Conservation (phyloP, 2,329 filamentous ascomycete species). For the Aspergillus brunneoviolaceus region DNA sequence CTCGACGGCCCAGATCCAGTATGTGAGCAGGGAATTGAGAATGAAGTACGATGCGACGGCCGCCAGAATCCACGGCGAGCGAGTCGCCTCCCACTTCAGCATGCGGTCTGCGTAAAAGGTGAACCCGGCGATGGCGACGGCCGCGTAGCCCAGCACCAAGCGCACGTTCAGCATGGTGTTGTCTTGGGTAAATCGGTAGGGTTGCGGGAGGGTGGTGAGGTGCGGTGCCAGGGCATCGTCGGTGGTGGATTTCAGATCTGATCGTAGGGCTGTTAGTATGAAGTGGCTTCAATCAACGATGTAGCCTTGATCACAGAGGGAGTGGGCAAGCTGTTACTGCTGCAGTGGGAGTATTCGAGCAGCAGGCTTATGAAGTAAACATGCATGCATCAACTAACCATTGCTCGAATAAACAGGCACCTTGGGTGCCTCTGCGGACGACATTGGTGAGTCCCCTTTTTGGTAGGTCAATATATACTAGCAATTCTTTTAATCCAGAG, state of each 20-base stretch:
- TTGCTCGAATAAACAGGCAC: slow-evolving; percentile 48
- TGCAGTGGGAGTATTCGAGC: background rate
- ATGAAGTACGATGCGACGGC: slow-evolving; percentile 78
- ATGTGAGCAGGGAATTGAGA: slow-evolving; percentile 74
- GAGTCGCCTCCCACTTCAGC: slow-evolving; percentile 83
- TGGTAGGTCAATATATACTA: background rate
- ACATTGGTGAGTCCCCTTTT: slow-evolving; percentile 19
- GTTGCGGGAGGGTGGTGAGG: slow-evolving; percentile 73
- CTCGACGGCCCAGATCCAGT: slow-evolving; percentile 84
- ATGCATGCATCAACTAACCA: slow-evolving; percentile 31
- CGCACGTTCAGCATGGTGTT: slow-evolving; percentile 80
- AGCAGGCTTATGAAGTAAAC: background rate
- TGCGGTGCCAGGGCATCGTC: slow-evolving; percentile 95
- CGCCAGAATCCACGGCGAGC: slow-evolving; percentile 68
- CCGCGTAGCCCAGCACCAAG: slow-evolving; percentile 76
- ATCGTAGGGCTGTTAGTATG: slow-evolving; percentile 3
- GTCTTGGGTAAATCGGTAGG: slow-evolving; percentile 69
- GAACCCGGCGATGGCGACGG: slow-evolving; percentile 74
- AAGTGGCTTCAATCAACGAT: no score
- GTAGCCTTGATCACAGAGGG: no score
- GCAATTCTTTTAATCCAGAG: background rate
- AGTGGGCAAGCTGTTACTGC: no score
- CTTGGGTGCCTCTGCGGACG: slow-evolving; percentile 35
- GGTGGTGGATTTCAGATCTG: slow-evolving; percentile 94
- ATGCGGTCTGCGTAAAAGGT: slow-evolving; percentile 93